Conservation (phyloP, 139 green algal genomes). For the Chlorella sp. region DNA sequence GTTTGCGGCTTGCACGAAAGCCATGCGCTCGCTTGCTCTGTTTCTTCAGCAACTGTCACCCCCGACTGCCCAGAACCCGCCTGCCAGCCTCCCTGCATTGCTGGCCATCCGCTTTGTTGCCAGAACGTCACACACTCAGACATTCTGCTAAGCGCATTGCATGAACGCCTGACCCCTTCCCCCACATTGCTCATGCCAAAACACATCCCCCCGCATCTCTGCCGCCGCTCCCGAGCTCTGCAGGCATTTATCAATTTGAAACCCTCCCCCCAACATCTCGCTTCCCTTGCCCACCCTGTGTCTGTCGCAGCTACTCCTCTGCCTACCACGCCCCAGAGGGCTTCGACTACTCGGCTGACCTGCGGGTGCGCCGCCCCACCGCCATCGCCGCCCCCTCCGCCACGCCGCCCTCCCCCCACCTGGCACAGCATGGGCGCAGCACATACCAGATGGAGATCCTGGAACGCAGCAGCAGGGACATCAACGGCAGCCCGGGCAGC, state of each 20-base stretch:
- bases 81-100: no score
- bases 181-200: neutral
- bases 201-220: no score
- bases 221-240: neutral
- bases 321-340: neutral
- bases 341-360: constrained; percentile 8
- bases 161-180: no score
- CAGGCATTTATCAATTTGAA: neutral
- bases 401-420: neutral
- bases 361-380: neutral
- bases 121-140: no score
- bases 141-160: no score
- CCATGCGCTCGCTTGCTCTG: no score
- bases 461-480: neutral
- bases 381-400: neutral
- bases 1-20: neutral
- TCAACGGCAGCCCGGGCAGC: neutral
- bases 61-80: no score
- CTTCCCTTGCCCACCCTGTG: neutral
- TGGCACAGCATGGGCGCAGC: neutral
- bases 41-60: neutral
- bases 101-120: neutral
- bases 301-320: neutral
- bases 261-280: neutral
- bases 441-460: constrained; percentile 27